Conservation (phyloP, 306 rosid genomes). For the Fragaria ananassa region DNA sequence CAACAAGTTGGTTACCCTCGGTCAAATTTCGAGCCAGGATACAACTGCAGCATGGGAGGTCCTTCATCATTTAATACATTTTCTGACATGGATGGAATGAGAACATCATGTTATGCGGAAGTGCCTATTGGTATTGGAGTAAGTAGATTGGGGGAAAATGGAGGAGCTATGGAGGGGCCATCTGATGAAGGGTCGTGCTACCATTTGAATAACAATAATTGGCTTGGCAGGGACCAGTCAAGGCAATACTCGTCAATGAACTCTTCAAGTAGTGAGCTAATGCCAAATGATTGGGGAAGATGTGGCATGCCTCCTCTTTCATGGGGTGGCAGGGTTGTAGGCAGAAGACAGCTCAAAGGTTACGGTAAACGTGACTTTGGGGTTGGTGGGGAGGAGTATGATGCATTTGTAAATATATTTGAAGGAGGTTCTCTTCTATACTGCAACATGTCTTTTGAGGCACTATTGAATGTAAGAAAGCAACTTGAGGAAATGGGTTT, state of each 20-base stretch:
- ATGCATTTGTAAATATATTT: slow-evolving; percentile 76
- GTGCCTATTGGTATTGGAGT: slow-evolving; percentile 55
- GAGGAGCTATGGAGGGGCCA: slow-evolving; percentile 81
- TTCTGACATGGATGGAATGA: slow-evolving; percentile 42
- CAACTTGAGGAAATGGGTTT: slow-evolving; percentile 90
- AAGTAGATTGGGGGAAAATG: slow-evolving; percentile 49
- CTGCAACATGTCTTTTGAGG: slow-evolving; percentile 95
- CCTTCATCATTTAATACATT: slow-evolving; percentile 55
- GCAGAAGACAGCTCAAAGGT: slow-evolving; percentile 72
- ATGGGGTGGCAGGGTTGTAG: slow-evolving; percentile 84
- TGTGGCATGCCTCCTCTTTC: slow-evolving; percentile 65
- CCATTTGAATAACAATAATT: slow-evolving; percentile 59
- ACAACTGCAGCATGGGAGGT: slow-evolving; percentile 59
- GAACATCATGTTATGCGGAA: slow-evolving; percentile 57
- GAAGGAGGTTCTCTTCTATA: slow-evolving; percentile 94
- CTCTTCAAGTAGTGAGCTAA: slow-evolving; percentile 58
- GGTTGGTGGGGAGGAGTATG: slow-evolving; percentile 69
- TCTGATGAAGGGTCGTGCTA: slow-evolving; percentile 79
- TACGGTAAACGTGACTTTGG: slow-evolving; percentile 54
- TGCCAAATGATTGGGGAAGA: slow-evolving; percentile 82
- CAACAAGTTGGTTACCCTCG: slow-evolving; percentile 51
- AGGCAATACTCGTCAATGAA: slow-evolving; percentile 60
- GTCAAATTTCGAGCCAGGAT: slow-evolving; percentile 54
- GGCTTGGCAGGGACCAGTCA: slow-evolving; percentile 66
- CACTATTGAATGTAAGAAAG: slow-evolving; percentile 81